A percentile compares a stretch with the other conserved stretches of the same genome.
These are phyloP conservation scores for Irpex sp. DNA, from an alignment of 1,284 basidiomycete genomes.

Conservation along the genomic window DNA sequence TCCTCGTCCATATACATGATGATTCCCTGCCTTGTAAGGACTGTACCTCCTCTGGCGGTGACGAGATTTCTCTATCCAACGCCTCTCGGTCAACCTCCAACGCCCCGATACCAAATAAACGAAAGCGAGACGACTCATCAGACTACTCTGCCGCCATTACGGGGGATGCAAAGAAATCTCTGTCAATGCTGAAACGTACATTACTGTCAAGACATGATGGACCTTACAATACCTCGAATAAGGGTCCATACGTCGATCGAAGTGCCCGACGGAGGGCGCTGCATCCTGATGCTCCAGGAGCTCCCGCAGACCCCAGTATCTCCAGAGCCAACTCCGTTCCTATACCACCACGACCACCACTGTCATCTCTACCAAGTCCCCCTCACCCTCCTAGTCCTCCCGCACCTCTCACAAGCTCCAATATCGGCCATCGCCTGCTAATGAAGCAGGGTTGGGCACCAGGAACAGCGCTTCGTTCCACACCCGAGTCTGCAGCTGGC, in stretches of 20 bases:
- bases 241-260: constrained; percentile 52
- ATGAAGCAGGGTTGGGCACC: constrained; percentile 74
- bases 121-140: constrained; percentile 24
- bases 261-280: constrained; percentile 64
- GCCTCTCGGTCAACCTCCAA: constrained; percentile 26
- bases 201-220: constrained; percentile 48
- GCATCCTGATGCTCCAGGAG: constrained; percentile 42
- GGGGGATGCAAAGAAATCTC: constrained; percentile 54
- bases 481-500: background rate
- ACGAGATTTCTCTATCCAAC: constrained; percentile 57
- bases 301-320: background rate
- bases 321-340: background rate
- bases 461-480: constrained; percentile 44
- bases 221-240: background rate
- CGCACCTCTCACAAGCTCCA: constrained; percentile 46
- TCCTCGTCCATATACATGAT: constrained; percentile 66
- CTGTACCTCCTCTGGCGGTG: constrained; percentile 46
- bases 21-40: constrained; percentile 50
- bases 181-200: constrained; percentile 56
- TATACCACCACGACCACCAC: background rate
- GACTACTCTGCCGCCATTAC: constrained; percentile 13
- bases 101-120: constrained; percentile 23
- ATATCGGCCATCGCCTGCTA: constrained; percentile 63
- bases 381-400: constrained; percentile 33
- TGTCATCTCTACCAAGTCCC: constrained; percentile 15